Percentiles rank a stretch among this genome's conserved stretches.
These are phyloP conservation scores for Ensete glaucum DNA, from an alignment of 176 grass and related monocot genomes.

Conservation along the genomic window DNA sequence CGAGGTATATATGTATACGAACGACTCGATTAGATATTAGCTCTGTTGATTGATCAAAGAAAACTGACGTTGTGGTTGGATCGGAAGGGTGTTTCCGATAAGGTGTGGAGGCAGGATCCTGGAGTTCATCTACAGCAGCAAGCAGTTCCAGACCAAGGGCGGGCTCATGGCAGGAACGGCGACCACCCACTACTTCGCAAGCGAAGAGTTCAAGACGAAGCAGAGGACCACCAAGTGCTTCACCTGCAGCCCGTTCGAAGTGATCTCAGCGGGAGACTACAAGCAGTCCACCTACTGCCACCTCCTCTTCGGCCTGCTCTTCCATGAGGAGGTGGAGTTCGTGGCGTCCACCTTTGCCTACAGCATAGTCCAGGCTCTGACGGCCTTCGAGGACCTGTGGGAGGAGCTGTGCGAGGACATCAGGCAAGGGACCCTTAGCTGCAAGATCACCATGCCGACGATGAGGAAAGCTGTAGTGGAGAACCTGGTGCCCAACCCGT, in stretches of 20 bases:
- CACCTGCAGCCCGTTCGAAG: constrained; percentile 23
- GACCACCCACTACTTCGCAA: constrained; percentile 25
- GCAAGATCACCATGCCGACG: neutral
- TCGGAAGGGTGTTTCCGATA: constrained; percentile 4
- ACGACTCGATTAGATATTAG: neutral
- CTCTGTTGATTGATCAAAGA: neutral
- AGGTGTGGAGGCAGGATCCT: constrained; percentile 11
- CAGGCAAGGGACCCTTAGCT: constrained; percentile 6
- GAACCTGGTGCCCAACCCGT: neutral
- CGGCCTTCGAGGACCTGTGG: constrained; percentile 13
- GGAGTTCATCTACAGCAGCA: constrained; percentile 31
- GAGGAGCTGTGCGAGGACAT: constrained; percentile 24
- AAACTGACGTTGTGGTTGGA: neutral
- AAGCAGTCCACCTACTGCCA: constrained; percentile 26
- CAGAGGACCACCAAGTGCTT: constrained; percentile 15
- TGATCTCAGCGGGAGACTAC: constrained; percentile 22
- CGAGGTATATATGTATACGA: neutral
- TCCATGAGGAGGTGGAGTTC: constrained; percentile 9
- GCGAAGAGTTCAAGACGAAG: constrained; percentile 24
- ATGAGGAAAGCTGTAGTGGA: constrained; percentile 12
- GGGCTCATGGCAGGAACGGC: constrained; percentile 10
- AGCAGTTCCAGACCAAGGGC: constrained; percentile 19
- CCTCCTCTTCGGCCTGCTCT: constrained; percentile 27
- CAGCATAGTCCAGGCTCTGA: constrained; percentile 23
- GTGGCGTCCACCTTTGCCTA: constrained; percentile 27